Percentiles rank a stretch among this genome's conserved stretches.
These are phyloP conservation scores for Ogataea sp. DNA, from an alignment of 805 yeast species.

Conservation along the genomic window DNA sequence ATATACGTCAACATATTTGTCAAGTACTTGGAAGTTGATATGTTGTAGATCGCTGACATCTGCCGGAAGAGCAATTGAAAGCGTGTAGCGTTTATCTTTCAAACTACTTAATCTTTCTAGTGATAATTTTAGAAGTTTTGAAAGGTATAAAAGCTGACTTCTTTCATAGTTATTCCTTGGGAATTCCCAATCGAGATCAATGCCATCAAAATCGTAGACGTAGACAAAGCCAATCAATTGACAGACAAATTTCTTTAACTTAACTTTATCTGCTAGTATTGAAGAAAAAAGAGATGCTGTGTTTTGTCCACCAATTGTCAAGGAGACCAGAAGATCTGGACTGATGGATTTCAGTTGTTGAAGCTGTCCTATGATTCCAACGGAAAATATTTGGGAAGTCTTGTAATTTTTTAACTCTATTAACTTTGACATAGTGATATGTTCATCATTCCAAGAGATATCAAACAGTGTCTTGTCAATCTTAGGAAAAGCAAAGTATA, in stretches of 20 bases:
- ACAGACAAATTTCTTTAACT: constrained; percentile 37
- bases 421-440: constrained; percentile 49
- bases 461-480: constrained; percentile 48
- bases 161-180: constrained; percentile 43
- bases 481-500: constrained; percentile 71
- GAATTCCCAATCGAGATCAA: constrained; percentile 94
- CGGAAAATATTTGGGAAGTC: constrained; percentile 4
- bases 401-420: constrained; percentile 7
- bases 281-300: constrained; percentile 33
- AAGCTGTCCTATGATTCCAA: constrained; percentile 23
- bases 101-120: too few species aligned
- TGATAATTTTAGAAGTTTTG: too few species aligned
- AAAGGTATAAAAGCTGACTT: too few species aligned
- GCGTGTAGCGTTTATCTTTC: too few species aligned
- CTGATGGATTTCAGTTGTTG: constrained; percentile 17
- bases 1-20: constrained; percentile 55
- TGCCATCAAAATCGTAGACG: constrained; percentile 71
- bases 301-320: constrained; percentile 83
- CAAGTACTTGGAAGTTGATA: constrained; percentile 47
- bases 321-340: constrained; percentile 40
- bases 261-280: constrained; percentile 14
- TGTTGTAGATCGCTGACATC: constrained; percentile 35
- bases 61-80: constrained; percentile 86
- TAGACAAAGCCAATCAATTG: constrained; percentile 40
- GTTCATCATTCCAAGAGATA: constrained; percentile 47